Evolutionary conservation across 805 yeast genomes (phyloP).

Genomic region (Saccharomycopsis oosterbeekiorum): DNA sequence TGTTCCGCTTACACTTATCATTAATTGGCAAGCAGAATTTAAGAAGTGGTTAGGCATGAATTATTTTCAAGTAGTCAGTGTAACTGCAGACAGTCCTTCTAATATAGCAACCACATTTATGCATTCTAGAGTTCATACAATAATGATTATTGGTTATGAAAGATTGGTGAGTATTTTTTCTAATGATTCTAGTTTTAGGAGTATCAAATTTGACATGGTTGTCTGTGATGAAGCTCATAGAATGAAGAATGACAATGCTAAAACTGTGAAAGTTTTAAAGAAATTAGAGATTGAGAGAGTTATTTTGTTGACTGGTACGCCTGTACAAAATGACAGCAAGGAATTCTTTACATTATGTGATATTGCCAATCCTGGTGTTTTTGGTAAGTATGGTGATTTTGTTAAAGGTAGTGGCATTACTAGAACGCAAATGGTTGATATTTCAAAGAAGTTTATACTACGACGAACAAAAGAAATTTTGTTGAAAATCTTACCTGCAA

Average conservation of each 20-base stretch:
- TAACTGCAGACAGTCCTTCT: constrained; percentile 39
- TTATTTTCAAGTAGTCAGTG: constrained; percentile 55
- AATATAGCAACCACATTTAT: constrained; percentile 48
- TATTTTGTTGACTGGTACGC: constrained; percentile 77
- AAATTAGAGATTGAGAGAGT: constrained; percentile 44
- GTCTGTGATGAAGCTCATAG: constrained; percentile 96
- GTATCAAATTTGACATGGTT: constrained; percentile 49
- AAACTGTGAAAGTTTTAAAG: constrained; percentile 55
- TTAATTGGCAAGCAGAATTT: constrained; percentile 85
- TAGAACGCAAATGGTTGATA: constrained; percentile 40
- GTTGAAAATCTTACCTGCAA: constrained; percentile 53
- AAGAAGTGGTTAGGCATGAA: constrained; percentile 73
- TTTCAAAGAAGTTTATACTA: constrained; percentile 59
- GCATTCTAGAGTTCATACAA: constrained; percentile 65
- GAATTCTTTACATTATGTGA: constrained; percentile 78
- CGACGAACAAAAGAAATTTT: constrained; percentile 60
- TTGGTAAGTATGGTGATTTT: constrained; percentile 53
- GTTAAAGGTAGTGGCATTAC: constrained; percentile 29
- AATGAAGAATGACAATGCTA: constrained; percentile 64
- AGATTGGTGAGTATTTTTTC: constrained; percentile 40
- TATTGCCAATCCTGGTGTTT: constrained; percentile 74
- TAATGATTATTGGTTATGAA: constrained; percentile 82
- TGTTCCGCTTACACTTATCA: constrained; percentile 84
- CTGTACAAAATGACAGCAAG: constrained; percentile 81
- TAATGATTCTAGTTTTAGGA: constrained; percentile 3